Base-by-base conservation (phyloP, 2,329 filamentous ascomycete genomes). In the Ramularia collo-cygni region DNA sequence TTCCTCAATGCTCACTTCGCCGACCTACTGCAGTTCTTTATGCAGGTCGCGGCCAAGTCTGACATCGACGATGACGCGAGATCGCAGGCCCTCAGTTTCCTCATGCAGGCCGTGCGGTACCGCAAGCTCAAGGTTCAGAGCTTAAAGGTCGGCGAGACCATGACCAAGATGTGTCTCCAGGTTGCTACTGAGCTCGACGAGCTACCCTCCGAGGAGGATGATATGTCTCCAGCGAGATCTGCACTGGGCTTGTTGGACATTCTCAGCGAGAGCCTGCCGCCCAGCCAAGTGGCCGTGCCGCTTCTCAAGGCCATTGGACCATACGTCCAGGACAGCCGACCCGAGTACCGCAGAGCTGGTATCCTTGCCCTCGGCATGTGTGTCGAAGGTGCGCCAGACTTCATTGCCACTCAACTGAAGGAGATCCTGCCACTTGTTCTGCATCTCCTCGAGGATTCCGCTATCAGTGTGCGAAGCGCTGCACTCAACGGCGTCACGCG, bases 361-460 rank as follows among this genome's bases (percentile, higher is more conserved):
- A 92, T 96, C 59, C 75, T 96, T 47, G 83, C 90, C 35, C 76
- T 98, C 4, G 90, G 90, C 44, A 93, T 90, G 71, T 90, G 86
- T 54, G 90, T 95, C 38, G 92, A 96, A 71, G 92, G 92, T 54
- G 90, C 92, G 19, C 92, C 92, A 12, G 92, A 98, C 64, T 98
- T 96, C 66, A 88, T 96, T 58, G 87, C 86, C 49, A 95, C 89
- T 14, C 92, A 98, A 66, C 77, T 96, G 47, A 75, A 83, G 57
- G 77, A 83, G 51, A 83, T 96, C 51, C 78, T 96, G 62, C 92
- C 92, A 35, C 74, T 85, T 53, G 80, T 96, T 43, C 74, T 95
- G 42, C 80, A 79, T 57, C 75, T 96, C 7, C 77, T 98, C 28
- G 75, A 87, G 59, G 92, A 98, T 60, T 71, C 77, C n/a, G 85